phyloP scores from a whole-genome alignment of 2,329 filamentous ascomycete genomes.

The Thermothelomyces thermophilus region DNA sequence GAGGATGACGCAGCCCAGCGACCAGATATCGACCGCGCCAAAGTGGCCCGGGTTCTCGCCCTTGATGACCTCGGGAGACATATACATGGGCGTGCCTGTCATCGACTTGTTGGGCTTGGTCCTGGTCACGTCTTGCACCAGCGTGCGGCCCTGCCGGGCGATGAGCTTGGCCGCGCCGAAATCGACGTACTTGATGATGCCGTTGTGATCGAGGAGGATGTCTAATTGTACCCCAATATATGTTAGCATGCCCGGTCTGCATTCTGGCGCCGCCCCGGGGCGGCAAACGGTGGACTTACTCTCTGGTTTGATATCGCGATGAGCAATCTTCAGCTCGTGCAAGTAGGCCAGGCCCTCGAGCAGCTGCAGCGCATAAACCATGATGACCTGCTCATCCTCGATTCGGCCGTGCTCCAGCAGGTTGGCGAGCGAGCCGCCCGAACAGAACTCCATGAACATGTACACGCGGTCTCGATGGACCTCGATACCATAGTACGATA shows the following conservation, averaged over 20 bases:
- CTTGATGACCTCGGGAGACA: slow-evolving; percentile 98
- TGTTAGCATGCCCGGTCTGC: slow-evolving; percentile 9
- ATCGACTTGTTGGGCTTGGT: slow-evolving; percentile 76
- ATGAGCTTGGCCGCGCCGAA: slow-evolving; percentile 98
- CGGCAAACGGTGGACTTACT: slow-evolving; percentile 49
- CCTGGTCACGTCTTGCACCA: slow-evolving; percentile 58
- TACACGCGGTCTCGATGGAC: slow-evolving; percentile 99
- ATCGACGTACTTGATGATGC: slow-evolving; percentile 98
- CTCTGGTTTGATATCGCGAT: slow-evolving; percentile 97
- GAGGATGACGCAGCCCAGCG: slow-evolving; percentile 88
- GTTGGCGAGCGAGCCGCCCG: slow-evolving; percentile 82
- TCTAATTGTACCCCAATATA: no score
- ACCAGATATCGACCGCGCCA: slow-evolving; percentile 92
- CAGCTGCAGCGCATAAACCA: slow-evolving; percentile 92
- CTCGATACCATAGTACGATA: slow-evolving; percentile 96
- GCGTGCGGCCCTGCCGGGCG: slow-evolving; percentile 82
- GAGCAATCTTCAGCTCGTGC: slow-evolving; percentile 84
- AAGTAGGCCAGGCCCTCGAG: slow-evolving; percentile 91
- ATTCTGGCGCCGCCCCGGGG: no score
- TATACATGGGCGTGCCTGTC: slow-evolving; percentile 99
- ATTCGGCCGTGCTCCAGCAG: slow-evolving; percentile 93
- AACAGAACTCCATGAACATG: slow-evolving; percentile 99
- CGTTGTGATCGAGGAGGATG: slow-evolving; percentile 92
- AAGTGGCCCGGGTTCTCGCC: slow-evolving; percentile 74
- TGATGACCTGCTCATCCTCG: slow-evolving; percentile 94